phyloP scores from a whole-genome alignment of 805 yeast genomes.

The Zygosaccharomyces siamensis region DNA sequence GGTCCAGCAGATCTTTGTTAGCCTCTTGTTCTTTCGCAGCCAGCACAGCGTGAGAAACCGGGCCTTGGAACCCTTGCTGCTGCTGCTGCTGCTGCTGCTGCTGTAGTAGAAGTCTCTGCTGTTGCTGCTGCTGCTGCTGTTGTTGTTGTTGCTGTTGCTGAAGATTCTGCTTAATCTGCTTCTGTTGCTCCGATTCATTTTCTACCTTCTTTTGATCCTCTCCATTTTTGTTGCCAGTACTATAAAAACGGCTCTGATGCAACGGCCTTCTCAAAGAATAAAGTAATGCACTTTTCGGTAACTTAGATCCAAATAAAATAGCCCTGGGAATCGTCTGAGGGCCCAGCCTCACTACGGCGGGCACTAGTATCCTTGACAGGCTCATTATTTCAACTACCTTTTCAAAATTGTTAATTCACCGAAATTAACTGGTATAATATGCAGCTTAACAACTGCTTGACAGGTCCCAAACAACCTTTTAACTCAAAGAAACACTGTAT shows the following conservation, averaged over 20 bases:
- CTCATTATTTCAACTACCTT: slow-evolving; percentile 6
- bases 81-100: background rate
- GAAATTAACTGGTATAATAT: background rate
- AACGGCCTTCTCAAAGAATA: background rate
- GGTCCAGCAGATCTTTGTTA: slow-evolving; percentile 62
- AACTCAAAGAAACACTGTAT: background rate
- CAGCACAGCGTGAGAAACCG: slow-evolving; percentile 38
- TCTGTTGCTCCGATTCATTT: background rate
- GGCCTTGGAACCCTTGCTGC: slow-evolving; percentile 1
- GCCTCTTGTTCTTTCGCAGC: slow-evolving; percentile 81
- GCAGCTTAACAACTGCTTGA: background rate
- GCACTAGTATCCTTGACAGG: slow-evolving; percentile 9
- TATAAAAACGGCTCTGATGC: background rate
- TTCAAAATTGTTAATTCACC: background rate
- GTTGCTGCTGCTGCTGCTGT: background rate
- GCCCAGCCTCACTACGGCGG: slow-evolving; percentile 12
- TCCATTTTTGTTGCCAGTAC: background rate
- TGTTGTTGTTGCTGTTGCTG: background rate
- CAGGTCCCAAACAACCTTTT: background rate
- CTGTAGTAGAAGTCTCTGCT: background rate
- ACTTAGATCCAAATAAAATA: background rate
- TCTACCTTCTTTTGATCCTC: background rate
- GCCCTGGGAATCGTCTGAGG: slow-evolving; percentile 2
- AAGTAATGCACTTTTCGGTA: slow-evolving; percentile 1
- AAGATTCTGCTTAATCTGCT: background rate